Percentiles rank a stretch among this genome's conserved stretches.
Conservation (phyloP, 305 asterid genomes). For the Rubia balearica region DNA sequence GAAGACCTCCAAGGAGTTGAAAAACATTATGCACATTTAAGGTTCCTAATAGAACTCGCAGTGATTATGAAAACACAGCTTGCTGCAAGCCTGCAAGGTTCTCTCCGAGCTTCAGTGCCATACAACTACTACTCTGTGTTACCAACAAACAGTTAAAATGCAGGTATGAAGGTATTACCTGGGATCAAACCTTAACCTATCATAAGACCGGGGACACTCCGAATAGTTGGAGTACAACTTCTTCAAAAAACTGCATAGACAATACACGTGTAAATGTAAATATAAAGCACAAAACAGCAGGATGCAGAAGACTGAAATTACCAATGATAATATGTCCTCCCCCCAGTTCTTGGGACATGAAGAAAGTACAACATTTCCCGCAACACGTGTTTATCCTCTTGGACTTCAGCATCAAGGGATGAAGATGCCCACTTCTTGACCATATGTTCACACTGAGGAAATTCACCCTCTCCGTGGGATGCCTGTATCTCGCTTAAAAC, state of each 20-base stretch:
- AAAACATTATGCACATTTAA: background rate
- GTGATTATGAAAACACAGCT: background rate
- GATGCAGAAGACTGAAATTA: slow-evolving; percentile 19
- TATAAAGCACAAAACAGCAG: background rate
- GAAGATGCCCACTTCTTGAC: slow-evolving; percentile 87
- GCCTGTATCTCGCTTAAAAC: slow-evolving; percentile 38
- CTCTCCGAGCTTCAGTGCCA: background rate
- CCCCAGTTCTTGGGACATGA: slow-evolving; percentile 96
- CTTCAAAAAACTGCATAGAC: slow-evolving; percentile 61
- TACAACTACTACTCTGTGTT: background rate
- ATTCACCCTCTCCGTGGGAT: slow-evolving; percentile 37
- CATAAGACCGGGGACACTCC: slow-evolving; percentile 95
- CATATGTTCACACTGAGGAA: slow-evolving; percentile 44
- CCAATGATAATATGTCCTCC: slow-evolving; percentile 89
- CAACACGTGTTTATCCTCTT: slow-evolving; percentile 44
- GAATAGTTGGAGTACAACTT: slow-evolving; percentile 56
- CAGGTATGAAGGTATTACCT: slow-evolving; percentile 38
- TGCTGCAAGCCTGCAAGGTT: no score
- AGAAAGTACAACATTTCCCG: slow-evolving; percentile 89
- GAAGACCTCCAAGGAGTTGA: background rate
- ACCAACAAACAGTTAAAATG: background rate
- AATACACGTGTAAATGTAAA: background rate
- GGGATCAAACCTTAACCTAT: slow-evolving; percentile 80
- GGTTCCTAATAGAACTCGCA: background rate
- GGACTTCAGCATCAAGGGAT: slow-evolving; percentile 47